These are phyloP conservation scores for Ambrosiella xylebori DNA, from an alignment of 2,329 filamentous ascomycete species.

Conservation along the genomic window DNA sequence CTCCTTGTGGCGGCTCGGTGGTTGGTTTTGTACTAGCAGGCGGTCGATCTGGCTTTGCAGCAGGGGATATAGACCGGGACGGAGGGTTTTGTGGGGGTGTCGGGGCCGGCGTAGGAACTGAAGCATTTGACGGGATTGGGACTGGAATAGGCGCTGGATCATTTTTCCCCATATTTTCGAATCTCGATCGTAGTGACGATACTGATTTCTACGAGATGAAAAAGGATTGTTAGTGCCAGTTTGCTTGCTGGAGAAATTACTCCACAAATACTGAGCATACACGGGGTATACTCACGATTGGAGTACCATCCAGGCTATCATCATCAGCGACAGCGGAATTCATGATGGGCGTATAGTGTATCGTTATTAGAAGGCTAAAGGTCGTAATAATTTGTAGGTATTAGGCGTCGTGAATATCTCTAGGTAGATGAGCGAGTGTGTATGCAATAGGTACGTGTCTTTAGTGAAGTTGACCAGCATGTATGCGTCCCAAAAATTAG, in stretches of 20 bases:
- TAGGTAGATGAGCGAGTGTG: neutral
- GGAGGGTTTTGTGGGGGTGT: conserved; percentile 13
- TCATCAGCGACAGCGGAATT: conserved; percentile 16
- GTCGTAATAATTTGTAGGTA: neutral
- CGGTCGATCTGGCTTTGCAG: conserved; percentile 26
- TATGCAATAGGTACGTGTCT: neutral
- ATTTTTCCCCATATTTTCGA: conserved; percentile 54
- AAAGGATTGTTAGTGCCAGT: conserved; percentile 32
- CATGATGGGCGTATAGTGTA: conserved; percentile 7
- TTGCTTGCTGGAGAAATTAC: neutral
- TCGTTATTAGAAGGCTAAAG: neutral
- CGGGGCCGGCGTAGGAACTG: conserved; percentile 3
- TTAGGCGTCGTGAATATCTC: neutral
- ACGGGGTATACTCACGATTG: conserved; percentile 40
- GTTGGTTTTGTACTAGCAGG: conserved; percentile 12
- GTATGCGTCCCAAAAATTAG: neutral
- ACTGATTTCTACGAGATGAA: conserved; percentile 47
- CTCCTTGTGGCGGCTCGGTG: neutral
- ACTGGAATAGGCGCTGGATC: conserved; percentile 22
- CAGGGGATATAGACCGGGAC: conserved; percentile 21
- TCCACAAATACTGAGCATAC: neutral
- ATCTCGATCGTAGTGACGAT: conserved; percentile 63
- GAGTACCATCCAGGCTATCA: conserved; percentile 57
- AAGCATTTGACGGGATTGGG: conserved; percentile 21
- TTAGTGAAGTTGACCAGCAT: neutral